Evolutionary conservation across 345 rosid genomes (phyloP).

Genomic region (Gossypium mustelinum): DNA sequence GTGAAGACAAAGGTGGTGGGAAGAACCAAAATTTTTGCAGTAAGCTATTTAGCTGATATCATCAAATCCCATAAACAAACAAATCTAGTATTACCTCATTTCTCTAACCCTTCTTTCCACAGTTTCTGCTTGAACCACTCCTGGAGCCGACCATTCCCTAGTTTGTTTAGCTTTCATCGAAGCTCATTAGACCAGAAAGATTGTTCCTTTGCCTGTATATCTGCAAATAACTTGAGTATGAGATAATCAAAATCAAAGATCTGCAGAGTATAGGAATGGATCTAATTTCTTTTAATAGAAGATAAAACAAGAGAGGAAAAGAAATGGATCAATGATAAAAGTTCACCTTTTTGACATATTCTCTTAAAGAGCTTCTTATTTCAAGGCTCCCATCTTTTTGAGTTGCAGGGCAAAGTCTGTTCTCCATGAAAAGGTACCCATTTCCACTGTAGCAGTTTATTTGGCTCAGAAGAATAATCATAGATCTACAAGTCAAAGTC

Average conservation of each 20-base stretch:
- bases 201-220: neutral
- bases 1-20: slow-evolving; percentile 27
- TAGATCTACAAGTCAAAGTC: slow-evolving; percentile 34
- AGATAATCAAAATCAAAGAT: slow-evolving; percentile 17
- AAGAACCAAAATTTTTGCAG: slow-evolving; percentile 13
- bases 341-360: neutral
- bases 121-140: neutral
- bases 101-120: neutral
- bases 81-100: neutral
- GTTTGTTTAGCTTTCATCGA: neutral
- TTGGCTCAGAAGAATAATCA: slow-evolving; percentile 22
- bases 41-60: slow-evolving; percentile 16
- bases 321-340: neutral
- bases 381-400: neutral
- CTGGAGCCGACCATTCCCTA: neutral
- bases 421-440: neutral
- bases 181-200: neutral
- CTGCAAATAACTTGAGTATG: neutral
- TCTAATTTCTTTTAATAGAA: slow-evolving; percentile 6
- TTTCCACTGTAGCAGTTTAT: neutral
- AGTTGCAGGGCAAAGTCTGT: neutral
- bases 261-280: slow-evolving; percentile 14
- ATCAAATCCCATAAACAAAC: slow-evolving; percentile 18
- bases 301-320: neutral
- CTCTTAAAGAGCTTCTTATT: neutral